These are phyloP conservation scores for Abrus precatorius DNA, from an alignment of 306 rosid genomes.

Conservation along the genomic window DNA sequence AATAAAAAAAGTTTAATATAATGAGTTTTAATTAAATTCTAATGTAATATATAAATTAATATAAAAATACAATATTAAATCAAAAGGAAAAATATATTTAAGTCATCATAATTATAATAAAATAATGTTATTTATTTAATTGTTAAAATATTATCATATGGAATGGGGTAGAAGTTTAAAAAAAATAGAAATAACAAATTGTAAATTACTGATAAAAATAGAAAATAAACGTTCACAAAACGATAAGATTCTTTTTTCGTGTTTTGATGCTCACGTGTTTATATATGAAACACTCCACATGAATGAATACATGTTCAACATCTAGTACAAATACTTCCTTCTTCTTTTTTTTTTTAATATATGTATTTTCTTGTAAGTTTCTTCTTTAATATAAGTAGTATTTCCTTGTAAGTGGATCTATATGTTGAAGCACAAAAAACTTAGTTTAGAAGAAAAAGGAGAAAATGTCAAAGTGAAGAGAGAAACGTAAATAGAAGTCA, in stretches of 20 bases:
- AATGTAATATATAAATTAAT: background rate
- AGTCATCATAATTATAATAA: background rate
- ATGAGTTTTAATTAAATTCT: background rate
- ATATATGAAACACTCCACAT: background rate
- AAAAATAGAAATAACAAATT: too few relatives aligned
- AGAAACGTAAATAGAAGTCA: slow-evolving; percentile 25
- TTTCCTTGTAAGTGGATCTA: background rate
- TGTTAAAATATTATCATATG: too few relatives aligned
- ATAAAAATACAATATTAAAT: background rate
- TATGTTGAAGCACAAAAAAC: background rate
- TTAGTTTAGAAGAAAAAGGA: background rate
- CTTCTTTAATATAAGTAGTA: too few relatives aligned
- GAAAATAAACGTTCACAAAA: too few relatives aligned
- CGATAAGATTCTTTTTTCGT: background rate
- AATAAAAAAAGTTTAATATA: too few relatives aligned
- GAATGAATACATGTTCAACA: background rate
- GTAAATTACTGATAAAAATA: too few relatives aligned
- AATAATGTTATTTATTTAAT: too few relatives aligned
- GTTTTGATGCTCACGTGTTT: background rate
- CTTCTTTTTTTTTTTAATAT: background rate
- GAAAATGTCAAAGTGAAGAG: background rate
- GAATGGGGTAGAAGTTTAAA: too few relatives aligned
- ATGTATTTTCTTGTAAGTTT: background rate
- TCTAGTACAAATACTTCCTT: background rate
- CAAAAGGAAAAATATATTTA: background rate